Evolutionary conservation across 768 basidiomycete species (phyloP).

Genomic region (Lactarius hatsudake): DNA sequence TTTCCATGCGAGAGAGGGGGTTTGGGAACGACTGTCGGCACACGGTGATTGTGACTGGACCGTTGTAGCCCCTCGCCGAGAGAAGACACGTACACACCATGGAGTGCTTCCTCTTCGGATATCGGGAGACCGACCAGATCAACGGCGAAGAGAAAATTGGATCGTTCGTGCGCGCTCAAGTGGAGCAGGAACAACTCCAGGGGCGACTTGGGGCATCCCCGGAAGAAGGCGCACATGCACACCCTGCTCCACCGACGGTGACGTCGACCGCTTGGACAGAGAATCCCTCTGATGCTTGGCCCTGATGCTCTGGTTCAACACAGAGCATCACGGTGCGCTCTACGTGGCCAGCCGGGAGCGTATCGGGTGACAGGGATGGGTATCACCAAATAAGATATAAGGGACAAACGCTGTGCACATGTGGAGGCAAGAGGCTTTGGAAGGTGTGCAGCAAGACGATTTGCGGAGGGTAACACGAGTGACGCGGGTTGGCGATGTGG

Average conservation of each 20-base stretch:
- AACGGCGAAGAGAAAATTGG: no score
- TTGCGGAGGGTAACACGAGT: conserved; percentile 74
- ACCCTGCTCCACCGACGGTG: no score
- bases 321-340: no score
- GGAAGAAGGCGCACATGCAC: no score
- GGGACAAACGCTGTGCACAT: conserved; percentile 86
- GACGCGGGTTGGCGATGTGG: conserved; percentile 15
- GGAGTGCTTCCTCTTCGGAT: conserved; percentile 34
- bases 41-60: conserved; percentile 45
- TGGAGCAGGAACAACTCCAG: no score
- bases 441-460: conserved; percentile 78
- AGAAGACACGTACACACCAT: conserved; percentile 28
- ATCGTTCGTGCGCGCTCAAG: no score
- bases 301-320: no score
- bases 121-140: conserved; percentile 34
- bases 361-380: conserved; percentile 32
- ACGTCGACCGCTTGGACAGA: no score
- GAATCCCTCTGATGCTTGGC: no score
- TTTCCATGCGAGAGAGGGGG: background rate
- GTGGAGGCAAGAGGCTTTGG: conserved; percentile 76
- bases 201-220: no score
- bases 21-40: no score
- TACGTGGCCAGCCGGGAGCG: no score
- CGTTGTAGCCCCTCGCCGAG: conserved; percentile 21
- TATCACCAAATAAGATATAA: conserved; percentile 56